Conservation (phyloP, 2,329 filamentous ascomycete genomes). For the Pseudocercospora musae region DNA sequence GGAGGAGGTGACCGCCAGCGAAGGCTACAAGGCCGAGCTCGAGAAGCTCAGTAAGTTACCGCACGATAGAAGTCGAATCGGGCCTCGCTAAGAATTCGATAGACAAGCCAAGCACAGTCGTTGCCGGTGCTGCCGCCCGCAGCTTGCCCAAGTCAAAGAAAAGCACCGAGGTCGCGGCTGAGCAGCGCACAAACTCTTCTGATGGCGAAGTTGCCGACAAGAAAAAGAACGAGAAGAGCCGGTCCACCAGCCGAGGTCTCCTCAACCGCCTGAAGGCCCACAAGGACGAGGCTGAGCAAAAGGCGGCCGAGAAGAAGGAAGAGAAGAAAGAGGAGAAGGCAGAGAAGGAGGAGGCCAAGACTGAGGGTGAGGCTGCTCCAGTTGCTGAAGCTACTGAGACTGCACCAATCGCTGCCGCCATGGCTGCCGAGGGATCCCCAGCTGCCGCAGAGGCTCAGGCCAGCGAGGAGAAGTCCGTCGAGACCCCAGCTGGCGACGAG, state of each 20-base stretch:
- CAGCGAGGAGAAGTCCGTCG: conserved; percentile 40
- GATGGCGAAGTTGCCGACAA: conserved; percentile 46
- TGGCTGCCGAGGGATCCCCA: conserved; percentile 34
- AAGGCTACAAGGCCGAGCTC: conserved; percentile 83
- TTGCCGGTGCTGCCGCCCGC: conserved; percentile 36
- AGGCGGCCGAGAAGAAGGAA: conserved; percentile 46
- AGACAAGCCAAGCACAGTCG: conserved; percentile 37
- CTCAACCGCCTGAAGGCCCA: conserved; percentile 58
- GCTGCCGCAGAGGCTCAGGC: conserved; percentile 42
- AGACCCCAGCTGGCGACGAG: conserved; percentile 38
- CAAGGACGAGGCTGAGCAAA: conserved; percentile 53
- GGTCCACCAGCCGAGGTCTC: conserved; percentile 57
- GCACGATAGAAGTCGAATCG: conserved; percentile 32
- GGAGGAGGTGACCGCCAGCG: conserved; percentile 68
- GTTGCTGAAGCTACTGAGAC: conserved; percentile 33
- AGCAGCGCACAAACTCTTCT: conserved; percentile 38
- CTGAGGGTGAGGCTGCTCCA: conserved; percentile 39
- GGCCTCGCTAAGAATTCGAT: conserved; percentile 5
- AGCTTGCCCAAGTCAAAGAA: conserved; percentile 43
- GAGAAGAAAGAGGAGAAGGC: conserved; percentile 40
- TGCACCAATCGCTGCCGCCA: conserved; percentile 26
- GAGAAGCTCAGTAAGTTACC: conserved; percentile 62
- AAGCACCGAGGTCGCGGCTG: conserved; percentile 45
- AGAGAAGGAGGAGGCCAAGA: conserved; percentile 41
- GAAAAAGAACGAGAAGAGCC: conserved; percentile 55